Evolutionary conservation across 1,139 yeast species (phyloP), one percentile per base, ranked within the genome.

Genomic region (Protomyces lactucae-debilis): DNA sequence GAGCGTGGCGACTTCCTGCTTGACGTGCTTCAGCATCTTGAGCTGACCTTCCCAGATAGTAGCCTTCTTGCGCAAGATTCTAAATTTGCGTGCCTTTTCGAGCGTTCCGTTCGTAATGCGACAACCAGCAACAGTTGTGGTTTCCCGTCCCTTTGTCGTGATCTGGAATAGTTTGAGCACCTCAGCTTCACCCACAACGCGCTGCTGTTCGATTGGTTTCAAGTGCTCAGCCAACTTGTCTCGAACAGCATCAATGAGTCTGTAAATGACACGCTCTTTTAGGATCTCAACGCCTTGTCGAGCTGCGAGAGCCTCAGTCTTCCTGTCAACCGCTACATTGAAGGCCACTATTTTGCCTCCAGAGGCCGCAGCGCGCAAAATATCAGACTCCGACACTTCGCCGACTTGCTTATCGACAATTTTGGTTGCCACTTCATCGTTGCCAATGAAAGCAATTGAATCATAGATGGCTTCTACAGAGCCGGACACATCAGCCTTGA

Each of bases 401-500:
- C 99, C 99, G 1, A 93, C 97, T 46, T 86, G 92, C 60, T 85
- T 81, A 57, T 83, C 83, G 3, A 93, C 75, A 1, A 93, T 85
- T 21, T 80, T 77, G 3, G 93, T 83, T 67, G 79, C 78, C 12
- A 93, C 93, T 72, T 88, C 96, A 1, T 87, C 88, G 74, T 93
- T 92, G 2, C 98, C 98, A 28, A 93, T 76, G 5, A 86, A 86
- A 68, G 82, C 81, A 60, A 95, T 84, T 70, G 95, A 85, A 73
- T 92, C 97, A 48, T 79, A 82, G 25, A 84, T 82, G 0, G 87
- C 87, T 69, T 84, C 88, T 0, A 80, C 80, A 5, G 87, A 83
- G 0, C 87, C 88, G 61, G 87, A 86, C 0, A 93, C 98, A 75
- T 95, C 99, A 0, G 96, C 87, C 73, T 89, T 90, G 59, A 95